Evolutionary conservation across 345 rosid species (phyloP).

Genomic region (Abelmoschus esculentus): DNA sequence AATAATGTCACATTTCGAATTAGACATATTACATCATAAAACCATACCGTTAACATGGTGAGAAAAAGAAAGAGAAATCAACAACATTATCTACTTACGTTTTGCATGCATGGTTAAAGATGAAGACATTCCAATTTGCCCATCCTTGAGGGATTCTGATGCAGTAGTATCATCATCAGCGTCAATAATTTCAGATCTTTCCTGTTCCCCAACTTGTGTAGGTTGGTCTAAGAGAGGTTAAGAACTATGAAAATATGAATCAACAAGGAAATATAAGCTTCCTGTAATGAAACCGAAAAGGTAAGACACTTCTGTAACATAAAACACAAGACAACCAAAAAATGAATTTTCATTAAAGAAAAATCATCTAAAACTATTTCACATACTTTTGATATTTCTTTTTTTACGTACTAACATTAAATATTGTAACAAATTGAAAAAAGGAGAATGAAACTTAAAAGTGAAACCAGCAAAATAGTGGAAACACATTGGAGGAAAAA

Average conservation of each 20-base stretch:
- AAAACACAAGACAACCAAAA: not conserved
- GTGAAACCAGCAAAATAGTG: not conserved
- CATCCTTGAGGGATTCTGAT: constrained; percentile 18
- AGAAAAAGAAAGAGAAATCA: not conserved
- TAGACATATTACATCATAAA: not conserved
- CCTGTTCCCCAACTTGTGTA: constrained; percentile 23
- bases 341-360: not conserved
- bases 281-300: constrained; percentile 7
- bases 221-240: constrained; percentile 37
- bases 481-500: not conserved
- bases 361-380: not conserved
- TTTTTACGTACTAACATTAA: not conserved
- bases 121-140: constrained; percentile 16
- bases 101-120: constrained; percentile 26
- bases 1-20: not conserved
- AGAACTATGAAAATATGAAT: constrained; percentile 14
- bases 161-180: constrained; percentile 19
- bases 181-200: constrained; percentile 23
- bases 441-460: not conserved
- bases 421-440: not conserved
- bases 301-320: not conserved
- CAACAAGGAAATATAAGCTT: constrained; percentile 2
- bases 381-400: not conserved
- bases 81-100: constrained; percentile 22
- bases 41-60: not conserved